Evolutionary conservation across 179 eudicot genomes (phyloP), one percentile per base, ranked within the genome.

Genomic region (Vitellaria paradoxa): DNA sequence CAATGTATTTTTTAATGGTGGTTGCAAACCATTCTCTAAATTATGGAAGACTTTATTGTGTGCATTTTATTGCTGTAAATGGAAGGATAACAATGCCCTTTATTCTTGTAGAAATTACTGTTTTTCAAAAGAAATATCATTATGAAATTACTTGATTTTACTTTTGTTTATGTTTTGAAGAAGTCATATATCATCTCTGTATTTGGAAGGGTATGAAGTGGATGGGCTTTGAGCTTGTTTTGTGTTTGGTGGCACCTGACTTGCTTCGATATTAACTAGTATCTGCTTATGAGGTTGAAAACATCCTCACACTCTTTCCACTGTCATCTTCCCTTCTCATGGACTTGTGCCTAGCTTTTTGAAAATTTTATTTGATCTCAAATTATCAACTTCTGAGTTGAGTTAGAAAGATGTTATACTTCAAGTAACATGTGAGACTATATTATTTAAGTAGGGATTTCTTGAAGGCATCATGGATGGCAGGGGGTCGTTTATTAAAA

Each of bases 341-440:
- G 76, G 68, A 17, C 20, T 30, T 56, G 20, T 59, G 4, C 6
- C 10, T 57, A 9, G 52, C 65, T 15, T 56, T 52, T 30, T 4
- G 12, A 71, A 71, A 17, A 30, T 30, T 30, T 30, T 30, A 30
- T 30, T 30, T 30, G 21, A 15, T 55, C 30, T 9, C 45, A 26
- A 2, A 14, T 30, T 26, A 46, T 49, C 42, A 49, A 69, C 26
- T 72, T 56, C 23, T 56, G 18, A 73, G 37, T 17, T 73, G 65
- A 57, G 52, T 40, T n/a, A n/a, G 9, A n/a, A 11, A 71, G 21
- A 72, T 72, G 74, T 40, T 72, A 55, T 55, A 49, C 24, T 52
- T 72, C 55, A 5, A 9, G 17, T 42, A 20, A 9, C 55, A 12
- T 10, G 23, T 60, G 6, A 52, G 49, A 5, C 49, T 15, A 37